These are phyloP conservation scores for Ustilago shanxiensis DNA, from an alignment of 1,284 basidiomycete species.

Conservation along the genomic window DNA sequence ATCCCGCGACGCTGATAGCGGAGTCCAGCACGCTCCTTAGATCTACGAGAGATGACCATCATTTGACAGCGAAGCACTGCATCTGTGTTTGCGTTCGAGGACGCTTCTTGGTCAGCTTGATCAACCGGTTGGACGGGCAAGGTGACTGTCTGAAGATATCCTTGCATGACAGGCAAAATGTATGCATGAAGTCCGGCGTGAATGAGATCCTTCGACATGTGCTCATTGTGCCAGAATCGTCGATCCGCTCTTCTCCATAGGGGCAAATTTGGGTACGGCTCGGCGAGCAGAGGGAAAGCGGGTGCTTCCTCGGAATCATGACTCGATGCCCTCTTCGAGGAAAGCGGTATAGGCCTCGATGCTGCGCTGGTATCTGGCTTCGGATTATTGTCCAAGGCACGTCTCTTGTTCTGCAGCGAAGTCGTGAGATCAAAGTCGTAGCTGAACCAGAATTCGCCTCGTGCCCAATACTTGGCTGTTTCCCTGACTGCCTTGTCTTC, in stretches of 20 bases:
- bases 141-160: constrained; percentile 77
- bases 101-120: background rate
- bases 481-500: constrained; percentile 65
- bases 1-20: constrained; percentile 96
- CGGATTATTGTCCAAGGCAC: constrained; percentile 49
- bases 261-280: constrained; percentile 80
- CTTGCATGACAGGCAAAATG: constrained; percentile 88
- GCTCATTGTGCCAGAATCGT: constrained; percentile 91
- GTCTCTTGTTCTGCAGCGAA: constrained; percentile 72
- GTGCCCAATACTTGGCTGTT: constrained; percentile 56
- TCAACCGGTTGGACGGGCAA: constrained; percentile 44
- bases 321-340: background rate
- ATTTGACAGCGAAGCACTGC: constrained; percentile 70
- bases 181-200: constrained; percentile 76
- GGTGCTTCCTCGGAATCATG: background rate
- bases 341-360: background rate
- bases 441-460: constrained; percentile 69
- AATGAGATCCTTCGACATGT: constrained; percentile 77
- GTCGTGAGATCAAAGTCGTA: constrained; percentile 73
- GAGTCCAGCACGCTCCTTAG: constrained; percentile 95
- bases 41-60: constrained; percentile 83
- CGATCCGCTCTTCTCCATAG: constrained; percentile 85
- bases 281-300: constrained; percentile 72
- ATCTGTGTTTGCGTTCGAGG: background rate
- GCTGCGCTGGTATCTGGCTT: background rate